phyloP scores from a whole-genome alignment of 768 basidiomycete species.

The Boletus coccyginus region DNA sequence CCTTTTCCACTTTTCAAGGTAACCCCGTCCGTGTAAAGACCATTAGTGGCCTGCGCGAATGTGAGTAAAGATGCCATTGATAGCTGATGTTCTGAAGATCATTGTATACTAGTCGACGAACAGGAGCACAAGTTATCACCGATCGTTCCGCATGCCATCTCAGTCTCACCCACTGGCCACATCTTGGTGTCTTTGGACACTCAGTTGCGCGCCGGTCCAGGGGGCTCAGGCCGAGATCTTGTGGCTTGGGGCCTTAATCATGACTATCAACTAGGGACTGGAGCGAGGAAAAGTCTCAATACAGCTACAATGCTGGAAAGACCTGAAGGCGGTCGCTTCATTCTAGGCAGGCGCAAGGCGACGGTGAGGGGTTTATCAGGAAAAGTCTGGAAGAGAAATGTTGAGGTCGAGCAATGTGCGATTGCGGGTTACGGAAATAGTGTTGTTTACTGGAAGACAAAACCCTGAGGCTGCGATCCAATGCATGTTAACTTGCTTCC shows the following conservation, averaged over 20 bases:
- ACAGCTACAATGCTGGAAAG: slow-evolving; percentile 51
- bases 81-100: slow-evolving; percentile 2
- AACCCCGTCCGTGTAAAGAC: slow-evolving; percentile 71
- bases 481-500: neutral
- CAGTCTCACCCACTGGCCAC: slow-evolving; percentile 74
- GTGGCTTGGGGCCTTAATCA: slow-evolving; percentile 73
- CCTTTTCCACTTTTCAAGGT: slow-evolving; percentile 64
- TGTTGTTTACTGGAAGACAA: slow-evolving; percentile 69
- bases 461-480: neutral
- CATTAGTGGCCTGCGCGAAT: slow-evolving; percentile 83
- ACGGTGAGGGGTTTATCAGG: slow-evolving; percentile 60
- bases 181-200: slow-evolving; percentile 74
- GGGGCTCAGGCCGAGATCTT: slow-evolving; percentile 60
- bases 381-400: slow-evolving; percentile 55
- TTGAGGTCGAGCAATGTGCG: slow-evolving; percentile 62
- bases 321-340: slow-evolving; percentile 54
- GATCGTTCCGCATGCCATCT: slow-evolving; percentile 59
- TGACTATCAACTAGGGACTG: slow-evolving; percentile 73
- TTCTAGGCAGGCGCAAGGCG: slow-evolving; percentile 51
- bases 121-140: slow-evolving; percentile 54
- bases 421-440: slow-evolving; percentile 63
- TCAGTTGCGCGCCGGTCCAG: slow-evolving; percentile 42
- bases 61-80: slow-evolving; percentile 42
- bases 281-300: slow-evolving; percentile 58
- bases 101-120: slow-evolving; percentile 57